These are phyloP conservation scores for Stachybotrys echinatus DNA, from an alignment of 2,329 filamentous ascomycete species.

Conservation along the genomic window DNA sequence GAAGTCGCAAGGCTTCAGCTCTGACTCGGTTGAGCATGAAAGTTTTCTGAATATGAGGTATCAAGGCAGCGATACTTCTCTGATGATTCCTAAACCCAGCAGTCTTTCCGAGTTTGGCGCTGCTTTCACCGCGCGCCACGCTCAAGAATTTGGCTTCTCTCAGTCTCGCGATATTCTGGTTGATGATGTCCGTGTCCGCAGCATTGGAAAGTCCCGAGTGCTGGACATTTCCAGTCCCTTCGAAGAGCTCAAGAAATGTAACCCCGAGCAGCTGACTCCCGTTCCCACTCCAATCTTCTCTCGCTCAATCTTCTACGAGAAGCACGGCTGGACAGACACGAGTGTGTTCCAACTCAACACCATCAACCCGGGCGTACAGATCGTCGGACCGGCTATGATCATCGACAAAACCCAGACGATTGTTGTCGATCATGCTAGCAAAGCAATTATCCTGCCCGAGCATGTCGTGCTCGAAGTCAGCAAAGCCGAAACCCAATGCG, in stretches of 20 bases:
- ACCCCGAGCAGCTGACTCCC: constrained; percentile 2
- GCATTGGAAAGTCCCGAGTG: constrained; percentile 21
- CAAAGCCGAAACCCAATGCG: constrained; percentile 11
- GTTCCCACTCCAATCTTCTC: constrained; percentile 12
- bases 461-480: constrained; percentile 28
- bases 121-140: constrained; percentile 28
- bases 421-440: constrained; percentile 49
- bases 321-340: constrained; percentile 17
- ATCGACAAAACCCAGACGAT: constrained; percentile 72
- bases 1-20: constrained; percentile 28
- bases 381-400: constrained; percentile 61
- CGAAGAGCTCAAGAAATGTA: constrained; percentile 14
- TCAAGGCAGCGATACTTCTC: constrained; percentile 33
- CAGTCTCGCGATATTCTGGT: constrained; percentile 31
- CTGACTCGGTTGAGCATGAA: constrained; percentile 35
- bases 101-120: constrained; percentile 20
- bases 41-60: constrained; percentile 40
- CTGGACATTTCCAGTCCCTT: constrained; percentile 17
- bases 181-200: constrained; percentile 37
- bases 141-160: constrained; percentile 36
- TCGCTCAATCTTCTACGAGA: constrained; percentile 18
- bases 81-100: constrained; percentile 29
- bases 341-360: constrained; percentile 17
- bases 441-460: constrained; percentile 24
- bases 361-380: constrained; percentile 10